Evolutionary conservation across 345 rosid species (phyloP).

Genomic region (Aquilaria yunnanensis): DNA sequence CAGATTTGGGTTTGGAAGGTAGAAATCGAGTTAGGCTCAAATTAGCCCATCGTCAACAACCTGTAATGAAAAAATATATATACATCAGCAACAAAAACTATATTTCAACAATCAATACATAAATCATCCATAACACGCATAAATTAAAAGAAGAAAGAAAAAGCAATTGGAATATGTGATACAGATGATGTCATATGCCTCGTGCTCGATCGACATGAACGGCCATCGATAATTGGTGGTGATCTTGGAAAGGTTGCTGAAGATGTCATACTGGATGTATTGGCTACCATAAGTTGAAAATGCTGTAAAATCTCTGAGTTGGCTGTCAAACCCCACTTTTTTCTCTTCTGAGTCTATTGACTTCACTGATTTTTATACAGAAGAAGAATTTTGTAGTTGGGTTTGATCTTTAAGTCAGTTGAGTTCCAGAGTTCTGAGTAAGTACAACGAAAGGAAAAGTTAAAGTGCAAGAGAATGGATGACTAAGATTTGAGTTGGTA

Average conservation of each 20-base stretch:
- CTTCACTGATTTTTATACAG: neutral
- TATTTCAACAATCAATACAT: too few species aligned
- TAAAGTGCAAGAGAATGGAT: conserved; percentile 35
- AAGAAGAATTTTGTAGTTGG: neutral
- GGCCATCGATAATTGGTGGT: conserved; percentile 92
- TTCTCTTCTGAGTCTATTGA: neutral
- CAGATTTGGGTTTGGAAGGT: too few species aligned
- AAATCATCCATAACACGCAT: too few species aligned
- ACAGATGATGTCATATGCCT: conserved; percentile 98
- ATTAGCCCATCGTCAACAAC: too few species aligned
- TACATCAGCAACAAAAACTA: too few species aligned
- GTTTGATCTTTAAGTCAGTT: neutral
- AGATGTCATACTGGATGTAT: conserved; percentile 63
- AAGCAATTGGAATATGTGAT: conserved; percentile 6
- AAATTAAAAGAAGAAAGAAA: neutral
- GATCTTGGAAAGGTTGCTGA: conserved; percentile 72
- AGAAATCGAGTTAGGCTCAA: too few species aligned
- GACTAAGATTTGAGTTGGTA: conserved; percentile 39
- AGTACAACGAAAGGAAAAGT: conserved; percentile 44
- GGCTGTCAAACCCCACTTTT: conserved; percentile 23
- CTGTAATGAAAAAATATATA: too few species aligned
- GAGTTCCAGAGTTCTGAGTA: conserved; percentile 26
- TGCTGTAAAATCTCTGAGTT: conserved; percentile 65
- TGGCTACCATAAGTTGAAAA: conserved; percentile 60
- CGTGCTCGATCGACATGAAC: conserved; percentile 90